Percentiles rank a stretch among this genome's conserved stretches.
Evolutionary conservation across 1,284 basidiomycete species (phyloP).

Genomic region (Wallemia mellicola): DNA sequence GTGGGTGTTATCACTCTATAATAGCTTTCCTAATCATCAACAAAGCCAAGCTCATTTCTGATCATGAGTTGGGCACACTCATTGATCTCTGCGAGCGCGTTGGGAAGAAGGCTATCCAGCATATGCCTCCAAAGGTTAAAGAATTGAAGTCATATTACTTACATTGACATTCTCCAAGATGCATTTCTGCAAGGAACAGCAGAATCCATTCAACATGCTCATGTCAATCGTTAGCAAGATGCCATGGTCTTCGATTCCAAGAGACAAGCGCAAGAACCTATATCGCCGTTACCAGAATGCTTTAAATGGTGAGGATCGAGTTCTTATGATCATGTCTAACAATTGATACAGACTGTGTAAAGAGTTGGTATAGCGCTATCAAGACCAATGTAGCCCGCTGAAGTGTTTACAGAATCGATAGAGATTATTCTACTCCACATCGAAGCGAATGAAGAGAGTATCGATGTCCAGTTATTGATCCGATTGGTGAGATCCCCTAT

Average conservation of each 20-base stretch:
- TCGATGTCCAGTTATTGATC: background rate
- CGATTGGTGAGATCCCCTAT: background rate
- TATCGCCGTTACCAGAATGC: background rate
- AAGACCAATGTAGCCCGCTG: background rate
- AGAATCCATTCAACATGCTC: slow-evolving; percentile 1
- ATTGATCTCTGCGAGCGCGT: slow-evolving; percentile 1
- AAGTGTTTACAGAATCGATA: background rate
- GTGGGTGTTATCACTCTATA: background rate
- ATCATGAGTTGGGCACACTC: background rate
- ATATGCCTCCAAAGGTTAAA: slow-evolving; percentile 1
- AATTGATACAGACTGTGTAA: background rate
- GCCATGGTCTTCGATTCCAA: background rate
- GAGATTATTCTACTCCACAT: background rate
- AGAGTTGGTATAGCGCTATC: background rate
- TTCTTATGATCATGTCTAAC: too few species aligned
- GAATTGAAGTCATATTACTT: background rate
- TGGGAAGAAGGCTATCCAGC: background rate
- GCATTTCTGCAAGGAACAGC: slow-evolving; percentile 1
- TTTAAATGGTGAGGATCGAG: background rate
- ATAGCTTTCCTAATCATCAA: background rate
- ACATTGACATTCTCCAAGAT: background rate
- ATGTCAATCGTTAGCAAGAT: background rate
- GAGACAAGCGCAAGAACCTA: background rate
- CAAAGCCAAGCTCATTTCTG: background rate
- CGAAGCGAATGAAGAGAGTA: background rate